Evolutionary conservation across 2,329 filamentous ascomycete species (phyloP), one percentile per base, ranked within the genome.

Genomic region (Cryphonectria parasitica): DNA sequence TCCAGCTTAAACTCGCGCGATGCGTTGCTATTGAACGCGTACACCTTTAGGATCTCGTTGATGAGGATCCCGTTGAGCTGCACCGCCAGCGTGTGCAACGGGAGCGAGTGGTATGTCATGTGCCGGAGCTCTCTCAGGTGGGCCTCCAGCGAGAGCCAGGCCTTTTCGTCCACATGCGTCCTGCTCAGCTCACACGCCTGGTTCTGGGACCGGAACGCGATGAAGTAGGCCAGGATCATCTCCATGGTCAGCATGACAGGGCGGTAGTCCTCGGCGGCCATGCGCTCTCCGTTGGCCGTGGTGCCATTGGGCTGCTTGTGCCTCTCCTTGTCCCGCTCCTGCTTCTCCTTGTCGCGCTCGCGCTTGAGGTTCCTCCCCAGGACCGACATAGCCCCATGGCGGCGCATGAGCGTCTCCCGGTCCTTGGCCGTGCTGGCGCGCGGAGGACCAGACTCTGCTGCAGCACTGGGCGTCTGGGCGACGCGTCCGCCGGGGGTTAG

Each of bases 321-420:
- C 15, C 79, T 82, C 72, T 89, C 87, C 34, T 86, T 84, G 19
- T 83, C 79, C 71, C 88, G 86, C 79, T 89, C 64, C 6, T 66
- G 64, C 52, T 58, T 70, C 63, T 72, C 70, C 19, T 79, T 82
- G 72, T 89, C 87, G 36, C 86, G 85, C 17, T 83, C 80, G 72
- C 88, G 87, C 79, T 89, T 89, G 25, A 89, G 79, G 67, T 82
- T 83, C 43, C 81, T 84, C 2, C 85, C 87, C 10, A 88, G 75
- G 2, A 73, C 76, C 39, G 77, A 78, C 74, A 83, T 83, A 43
- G 41, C 45, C 25, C 60, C 68, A 64, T 69, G 69, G 1, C 71
- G 71, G 36, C 45, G 66, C 58, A 45, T 66, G 15, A 68, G 41
- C 31, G 63, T 65, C 19, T 71, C 70, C 25, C 69, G 64, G 36